Evolutionary conservation across 2,329 filamentous ascomycete genomes (phyloP).

Genomic region (Venturia aucupariae): DNA sequence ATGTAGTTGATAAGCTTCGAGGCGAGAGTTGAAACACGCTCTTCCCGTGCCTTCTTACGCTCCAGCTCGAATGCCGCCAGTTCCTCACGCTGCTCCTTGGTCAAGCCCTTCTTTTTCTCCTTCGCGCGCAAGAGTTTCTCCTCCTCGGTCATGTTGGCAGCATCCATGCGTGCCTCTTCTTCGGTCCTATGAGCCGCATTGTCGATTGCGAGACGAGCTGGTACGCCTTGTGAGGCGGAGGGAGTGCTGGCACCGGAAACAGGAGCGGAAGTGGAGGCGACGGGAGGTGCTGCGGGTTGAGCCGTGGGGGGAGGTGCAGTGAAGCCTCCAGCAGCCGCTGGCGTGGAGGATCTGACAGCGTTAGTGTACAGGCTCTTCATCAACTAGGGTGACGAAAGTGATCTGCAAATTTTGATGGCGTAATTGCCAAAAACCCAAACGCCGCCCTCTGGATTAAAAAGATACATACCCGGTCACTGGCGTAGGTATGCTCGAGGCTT

Average conservation of each 20-base stretch:
- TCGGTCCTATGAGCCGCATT: constrained; percentile 58
- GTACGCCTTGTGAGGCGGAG: constrained; percentile 42
- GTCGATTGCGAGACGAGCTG: constrained; percentile 77
- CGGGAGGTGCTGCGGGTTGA: constrained; percentile 10
- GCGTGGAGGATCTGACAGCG: neutral
- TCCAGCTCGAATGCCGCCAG: constrained; percentile 82
- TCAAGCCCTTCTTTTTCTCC: constrained; percentile 82
- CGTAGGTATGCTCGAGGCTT: neutral
- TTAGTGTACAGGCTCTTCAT: neutral
- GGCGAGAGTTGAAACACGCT: constrained; percentile 75
- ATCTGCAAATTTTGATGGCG: too few species aligned
- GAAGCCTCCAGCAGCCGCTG: neutral
- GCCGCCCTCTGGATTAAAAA: neutral
- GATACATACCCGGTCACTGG: neutral
- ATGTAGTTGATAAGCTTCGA: constrained; percentile 84
- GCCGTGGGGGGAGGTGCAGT: neutral
- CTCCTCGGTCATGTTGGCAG: constrained; percentile 58
- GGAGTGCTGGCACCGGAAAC: constrained; percentile 27
- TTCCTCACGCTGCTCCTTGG: constrained; percentile 89
- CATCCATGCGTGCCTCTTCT: constrained; percentile 58
- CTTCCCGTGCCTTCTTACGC: constrained; percentile 71
- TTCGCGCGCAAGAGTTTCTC: constrained; percentile 69
- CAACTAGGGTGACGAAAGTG: neutral
- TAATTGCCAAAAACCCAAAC: neutral
- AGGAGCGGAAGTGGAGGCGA: neutral